These are phyloP conservation scores for Ilyonectria sp. DNA, from an alignment of 2,329 filamentous ascomycete genomes.

Conservation along the genomic window DNA sequence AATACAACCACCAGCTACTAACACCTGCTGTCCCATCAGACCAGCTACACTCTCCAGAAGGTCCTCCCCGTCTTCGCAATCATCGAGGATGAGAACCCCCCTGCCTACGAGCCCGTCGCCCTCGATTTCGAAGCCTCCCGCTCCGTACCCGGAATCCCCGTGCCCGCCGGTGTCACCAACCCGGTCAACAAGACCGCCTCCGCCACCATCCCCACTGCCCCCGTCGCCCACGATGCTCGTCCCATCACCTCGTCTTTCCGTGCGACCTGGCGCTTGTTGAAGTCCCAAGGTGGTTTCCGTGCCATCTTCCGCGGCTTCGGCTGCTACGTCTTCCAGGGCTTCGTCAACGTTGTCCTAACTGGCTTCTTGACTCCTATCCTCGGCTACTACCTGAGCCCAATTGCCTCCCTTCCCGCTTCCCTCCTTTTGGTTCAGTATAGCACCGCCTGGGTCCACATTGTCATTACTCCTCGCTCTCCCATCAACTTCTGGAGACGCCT, in stretches of 20 bases:
- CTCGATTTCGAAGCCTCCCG: conserved; percentile 57
- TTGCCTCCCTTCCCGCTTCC: conserved; percentile 61
- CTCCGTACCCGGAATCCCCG: conserved; percentile 50
- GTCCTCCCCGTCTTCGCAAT: conserved; percentile 71
- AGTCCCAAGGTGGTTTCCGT: conserved; percentile 73
- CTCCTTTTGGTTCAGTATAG: conserved; percentile 77
- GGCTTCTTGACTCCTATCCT: conserved; percentile 62
- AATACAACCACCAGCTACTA: conserved; percentile 4
- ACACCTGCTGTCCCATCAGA: conserved; percentile 49
- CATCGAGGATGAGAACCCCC: conserved; percentile 70
- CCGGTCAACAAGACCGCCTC: conserved; percentile 52
- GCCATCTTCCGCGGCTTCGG: conserved; percentile 80
- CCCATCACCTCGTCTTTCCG: conserved; percentile 66
- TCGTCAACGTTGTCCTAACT: conserved; percentile 56
- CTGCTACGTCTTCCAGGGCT: conserved; percentile 60
- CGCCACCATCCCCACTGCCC: conserved; percentile 37
- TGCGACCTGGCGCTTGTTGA: conserved; percentile 69
- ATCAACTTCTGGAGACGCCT: conserved; percentile 79
- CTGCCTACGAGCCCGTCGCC: conserved; percentile 67
- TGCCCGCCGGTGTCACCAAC: conserved; percentile 46
- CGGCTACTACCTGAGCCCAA: conserved; percentile 59
- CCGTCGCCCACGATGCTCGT: conserved; percentile 22
- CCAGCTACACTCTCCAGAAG: conserved; percentile 65
- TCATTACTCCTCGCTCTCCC: conserved; percentile 79
- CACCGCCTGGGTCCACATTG: conserved; percentile 87